Percentiles rank a stretch among this genome's conserved stretches.
These are phyloP conservation scores for Aureobasidium sp. DNA, from an alignment of 2,329 filamentous ascomycete species.

Conservation along the genomic window DNA sequence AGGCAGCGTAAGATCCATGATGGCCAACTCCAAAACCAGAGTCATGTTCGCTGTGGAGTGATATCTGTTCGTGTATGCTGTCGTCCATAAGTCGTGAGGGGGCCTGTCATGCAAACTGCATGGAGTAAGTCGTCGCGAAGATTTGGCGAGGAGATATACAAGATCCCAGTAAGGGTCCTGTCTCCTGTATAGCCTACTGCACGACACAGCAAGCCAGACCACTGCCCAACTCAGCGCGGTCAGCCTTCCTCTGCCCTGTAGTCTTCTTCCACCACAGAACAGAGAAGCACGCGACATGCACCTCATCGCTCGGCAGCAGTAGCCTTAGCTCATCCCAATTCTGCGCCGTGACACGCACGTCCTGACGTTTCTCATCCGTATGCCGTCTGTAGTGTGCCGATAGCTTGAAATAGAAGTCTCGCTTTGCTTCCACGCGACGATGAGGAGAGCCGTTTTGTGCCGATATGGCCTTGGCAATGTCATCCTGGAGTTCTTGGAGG, in stretches of 20 bases:
- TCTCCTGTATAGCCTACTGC: background rate
- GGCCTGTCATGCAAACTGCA: background rate
- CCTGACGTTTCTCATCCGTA: conserved; percentile 2
- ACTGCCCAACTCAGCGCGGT: conserved; percentile 20
- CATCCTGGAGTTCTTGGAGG: background rate
- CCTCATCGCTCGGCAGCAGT: background rate
- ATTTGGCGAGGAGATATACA: background rate
- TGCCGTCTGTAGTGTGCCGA: background rate
- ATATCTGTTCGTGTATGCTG: background rate
- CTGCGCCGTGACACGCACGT: background rate
- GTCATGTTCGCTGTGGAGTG: no score
- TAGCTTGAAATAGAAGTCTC: conserved; percentile 3
- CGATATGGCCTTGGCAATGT: conserved; percentile 6
- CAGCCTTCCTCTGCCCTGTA: conserved; percentile 21
- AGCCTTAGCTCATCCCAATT: conserved; percentile 5
- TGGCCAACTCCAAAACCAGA: background rate
- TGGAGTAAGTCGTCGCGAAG: background rate
- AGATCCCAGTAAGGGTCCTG: background rate
- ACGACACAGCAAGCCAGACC: conserved; percentile 1
- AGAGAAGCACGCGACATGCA: background rate
- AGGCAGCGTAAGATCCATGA: no score
- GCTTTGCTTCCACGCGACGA: background rate
- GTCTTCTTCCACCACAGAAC: conserved; percentile 10
- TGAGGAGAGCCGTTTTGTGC: background rate
- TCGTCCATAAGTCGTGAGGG: background rate